Base-by-base conservation (phyloP, 768 basidiomycete species). In the Boletus vermiculosoides region DNA sequence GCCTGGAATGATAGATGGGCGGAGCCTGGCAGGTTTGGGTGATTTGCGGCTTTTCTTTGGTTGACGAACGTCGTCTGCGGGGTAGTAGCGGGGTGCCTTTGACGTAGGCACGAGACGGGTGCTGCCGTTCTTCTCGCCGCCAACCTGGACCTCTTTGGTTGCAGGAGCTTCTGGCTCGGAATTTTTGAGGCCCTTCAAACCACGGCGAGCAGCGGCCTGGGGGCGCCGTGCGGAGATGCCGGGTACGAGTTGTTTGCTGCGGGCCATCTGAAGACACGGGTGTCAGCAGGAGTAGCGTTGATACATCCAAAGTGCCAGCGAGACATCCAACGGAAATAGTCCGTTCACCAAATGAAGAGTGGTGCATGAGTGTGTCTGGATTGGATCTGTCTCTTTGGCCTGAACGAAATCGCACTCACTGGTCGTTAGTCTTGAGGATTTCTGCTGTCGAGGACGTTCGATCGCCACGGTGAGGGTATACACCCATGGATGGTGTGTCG, bases 11-110 rank as follows among this genome's bases (percentile, higher is more conserved):
- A 99, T 97, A 65, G 90, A 83, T 53, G 85, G 73, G 68, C 96
- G 93, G 62, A 98, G 85, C 60, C 80, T 78, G 59, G 93, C 73
- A 64, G 90, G 82, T 75, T 88, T 87, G 66, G 84, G 82, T 45
- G 85, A 78, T 81, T 98, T 98, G 71, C 95, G 89, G 75, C 84
- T 88, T 78, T 90, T 88, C 84, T 95, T 96, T 72, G 92, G 92
- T 71, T 84, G 81, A 70, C 83, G 86, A 62, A 95, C 88, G 74
- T 98, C 94, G 73, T 98, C 96, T 61, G 93, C 92, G 54, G 94
- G 92, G 79, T 97, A 97, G 84, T 86, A 95, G 66, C 88, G 88
- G 50, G 92, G 82, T 61, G 92, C 91, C 76, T 94, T 94, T 67
- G 79, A 71, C 59, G 86, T 87, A 56, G 95, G 94, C 60, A 97